Evolutionary conservation across 176 grass and related monocot species (phyloP).

Genomic region (Musa itinerans): DNA sequence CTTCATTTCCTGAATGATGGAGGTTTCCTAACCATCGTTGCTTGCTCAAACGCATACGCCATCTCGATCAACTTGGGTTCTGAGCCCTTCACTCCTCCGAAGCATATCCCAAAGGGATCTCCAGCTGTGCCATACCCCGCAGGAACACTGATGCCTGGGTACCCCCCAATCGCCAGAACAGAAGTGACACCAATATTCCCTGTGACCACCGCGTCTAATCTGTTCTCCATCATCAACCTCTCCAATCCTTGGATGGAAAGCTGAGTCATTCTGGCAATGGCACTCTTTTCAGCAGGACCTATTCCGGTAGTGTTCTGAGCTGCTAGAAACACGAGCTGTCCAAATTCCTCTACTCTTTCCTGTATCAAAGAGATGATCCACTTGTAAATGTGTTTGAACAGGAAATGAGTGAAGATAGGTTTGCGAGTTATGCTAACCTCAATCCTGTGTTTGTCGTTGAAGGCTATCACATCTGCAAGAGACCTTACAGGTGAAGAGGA

Average conservation of each 20-base stretch:
- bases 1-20: constrained; percentile 21
- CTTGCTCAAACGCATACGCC: constrained; percentile 73
- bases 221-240: constrained; percentile 31
- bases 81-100: constrained; percentile 64
- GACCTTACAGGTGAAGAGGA: constrained; percentile 36
- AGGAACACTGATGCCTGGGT: constrained; percentile 53
- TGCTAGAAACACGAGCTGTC: constrained; percentile 31
- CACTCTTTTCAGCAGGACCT: constrained; percentile 11
- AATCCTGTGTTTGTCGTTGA: constrained; percentile 36
- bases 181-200: not conserved
- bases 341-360: constrained; percentile 45
- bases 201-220: constrained; percentile 36
- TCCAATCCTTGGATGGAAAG: constrained; percentile 33
- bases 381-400: not conserved
- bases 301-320: constrained; percentile 39
- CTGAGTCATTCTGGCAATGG: constrained; percentile 28
- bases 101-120: constrained; percentile 52
- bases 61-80: constrained; percentile 67
- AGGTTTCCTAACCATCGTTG: constrained; percentile 36
- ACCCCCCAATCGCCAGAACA: constrained; percentile 35
- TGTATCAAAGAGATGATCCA: constrained; percentile 8
- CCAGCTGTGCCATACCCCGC: constrained; percentile 37
- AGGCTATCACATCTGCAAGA: constrained; percentile 48
- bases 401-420: not conserved
- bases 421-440: constrained; percentile 16